phyloP scores from a whole-genome alignment of 495 filamentous ascomycete species.

The Acidomyces sp. region DNA sequence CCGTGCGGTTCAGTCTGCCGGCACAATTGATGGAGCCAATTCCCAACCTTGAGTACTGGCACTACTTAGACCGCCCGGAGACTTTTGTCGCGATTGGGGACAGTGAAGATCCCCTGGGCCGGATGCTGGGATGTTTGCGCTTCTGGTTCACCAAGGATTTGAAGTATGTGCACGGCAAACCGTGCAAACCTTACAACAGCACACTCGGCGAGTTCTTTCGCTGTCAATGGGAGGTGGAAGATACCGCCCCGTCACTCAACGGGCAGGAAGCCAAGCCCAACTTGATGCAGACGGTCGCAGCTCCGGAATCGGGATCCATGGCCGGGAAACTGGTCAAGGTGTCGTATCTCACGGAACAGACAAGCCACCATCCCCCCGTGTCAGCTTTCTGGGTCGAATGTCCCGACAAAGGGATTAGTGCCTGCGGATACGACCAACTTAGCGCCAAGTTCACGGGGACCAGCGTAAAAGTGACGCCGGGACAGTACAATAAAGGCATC shows the following conservation, averaged over 20 bases:
- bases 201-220: conserved; percentile 96
- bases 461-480: conserved; percentile 78
- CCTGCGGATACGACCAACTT: conserved; percentile 86
- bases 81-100: conserved; percentile 93
- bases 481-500: conserved; percentile 87
- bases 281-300: conserved; percentile 30
- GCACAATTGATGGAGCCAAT: conserved; percentile 90
- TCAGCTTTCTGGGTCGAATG: conserved; percentile 93
- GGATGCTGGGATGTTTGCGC: conserved; percentile 81
- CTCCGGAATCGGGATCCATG: conserved; percentile 13
- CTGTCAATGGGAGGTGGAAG: conserved; percentile 89
- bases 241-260: conserved; percentile 40
- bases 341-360: conserved; percentile 91
- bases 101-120: conserved; percentile 76
- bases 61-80: conserved; percentile 90
- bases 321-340: conserved; percentile 49
- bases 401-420: conserved; percentile 76
- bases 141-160: conserved; percentile 99
- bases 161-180: conserved; percentile 97
- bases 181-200: conserved; percentile 97
- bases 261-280: conserved; percentile 25
- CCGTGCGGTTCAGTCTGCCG: conserved; percentile 89
- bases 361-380: conserved; percentile 96
- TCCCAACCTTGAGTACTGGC: conserved; percentile 97
- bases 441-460: conserved; percentile 97